These are phyloP conservation scores for Trichosanthes cucumerina DNA, from an alignment of 306 rosid species.

Conservation along the genomic window DNA sequence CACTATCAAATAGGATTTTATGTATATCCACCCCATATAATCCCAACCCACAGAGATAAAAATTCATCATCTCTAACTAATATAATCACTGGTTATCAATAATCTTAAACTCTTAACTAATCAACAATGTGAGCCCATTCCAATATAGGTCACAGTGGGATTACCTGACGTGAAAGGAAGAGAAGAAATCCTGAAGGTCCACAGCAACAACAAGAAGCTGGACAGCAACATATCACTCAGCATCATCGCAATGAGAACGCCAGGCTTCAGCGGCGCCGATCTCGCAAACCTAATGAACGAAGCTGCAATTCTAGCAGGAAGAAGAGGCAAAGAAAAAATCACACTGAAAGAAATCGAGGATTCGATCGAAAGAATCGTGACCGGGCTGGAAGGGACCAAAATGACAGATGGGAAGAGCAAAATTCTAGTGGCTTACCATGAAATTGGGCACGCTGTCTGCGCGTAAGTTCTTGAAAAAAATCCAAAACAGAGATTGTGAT, in stretches of 20 bases:
- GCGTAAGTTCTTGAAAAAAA: conserved; percentile 37
- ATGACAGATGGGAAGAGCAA: conserved; percentile 98
- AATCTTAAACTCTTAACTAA: background rate
- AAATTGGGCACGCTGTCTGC: conserved; percentile 90
- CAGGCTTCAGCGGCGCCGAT: conserved; percentile 97
- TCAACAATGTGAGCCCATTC: background rate
- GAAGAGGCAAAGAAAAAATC: conserved; percentile 72
- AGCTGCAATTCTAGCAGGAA: conserved; percentile 85
- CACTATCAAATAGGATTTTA: background rate
- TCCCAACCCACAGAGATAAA: background rate
- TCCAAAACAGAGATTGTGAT: background rate
- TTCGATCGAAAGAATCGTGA: conserved; percentile 88
- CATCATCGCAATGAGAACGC: conserved; percentile 82
- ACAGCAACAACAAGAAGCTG: conserved; percentile 61
- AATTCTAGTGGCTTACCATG: conserved; percentile 87
- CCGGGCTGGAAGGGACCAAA: conserved; percentile 97
- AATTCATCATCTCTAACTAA: background rate
- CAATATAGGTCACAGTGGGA: conserved; percentile 46
- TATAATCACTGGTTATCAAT: too few species aligned
- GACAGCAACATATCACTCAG: conserved; percentile 42
- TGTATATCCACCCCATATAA: background rate
- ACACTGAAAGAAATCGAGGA: conserved; percentile 87
- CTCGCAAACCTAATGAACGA: conserved; percentile 90
- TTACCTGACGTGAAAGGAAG: conserved; percentile 70
- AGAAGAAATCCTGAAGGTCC: conserved; percentile 67